These are phyloP conservation scores for Thoreauomyces humboldtii DNA, from an alignment of 192 early-diverging fungal genomes.

Conservation along the genomic window DNA sequence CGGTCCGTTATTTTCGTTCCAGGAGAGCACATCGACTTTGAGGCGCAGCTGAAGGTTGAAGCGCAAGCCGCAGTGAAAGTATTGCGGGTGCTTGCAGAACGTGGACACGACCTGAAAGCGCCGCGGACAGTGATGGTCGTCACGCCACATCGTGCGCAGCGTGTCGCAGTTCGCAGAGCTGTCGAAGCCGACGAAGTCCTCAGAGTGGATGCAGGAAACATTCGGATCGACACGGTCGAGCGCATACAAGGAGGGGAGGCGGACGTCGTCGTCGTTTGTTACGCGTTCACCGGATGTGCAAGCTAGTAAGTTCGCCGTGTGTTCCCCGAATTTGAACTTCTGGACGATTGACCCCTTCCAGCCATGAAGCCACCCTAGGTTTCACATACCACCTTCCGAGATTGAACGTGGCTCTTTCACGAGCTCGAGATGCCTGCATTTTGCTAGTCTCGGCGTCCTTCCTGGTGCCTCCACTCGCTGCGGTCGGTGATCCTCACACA, in stretches of 20 bases:
- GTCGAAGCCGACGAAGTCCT: background rate
- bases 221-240: conserved; percentile 47
- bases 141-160: conserved; percentile 38
- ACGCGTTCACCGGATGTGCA: conserved; percentile 35
- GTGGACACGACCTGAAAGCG: background rate
- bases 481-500: background rate
- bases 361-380: conserved; percentile 31
- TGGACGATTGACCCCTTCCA: background rate
- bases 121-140: conserved; percentile 14
- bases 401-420: conserved; percentile 39
- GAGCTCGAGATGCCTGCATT: conserved; percentile 32
- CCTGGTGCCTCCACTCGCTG: conserved; percentile 21
- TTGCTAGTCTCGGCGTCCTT: conserved; percentile 19
- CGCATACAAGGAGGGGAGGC: conserved; percentile 41
- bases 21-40: background rate
- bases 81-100: background rate
- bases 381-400: conserved; percentile 34
- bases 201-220: conserved; percentile 5
- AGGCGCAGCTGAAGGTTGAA: conserved; percentile 23
- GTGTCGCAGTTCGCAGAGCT: background rate
- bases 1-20: background rate
- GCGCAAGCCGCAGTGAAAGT: conserved; percentile 12
- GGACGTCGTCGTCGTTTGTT: conserved; percentile 61
- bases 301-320: background rate
- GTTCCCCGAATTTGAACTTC: background rate